Percentiles rank a stretch among this genome's conserved stretches.
phyloP scores from a whole-genome alignment of 306 rosid genomes.

The Castanospermum australe region DNA sequence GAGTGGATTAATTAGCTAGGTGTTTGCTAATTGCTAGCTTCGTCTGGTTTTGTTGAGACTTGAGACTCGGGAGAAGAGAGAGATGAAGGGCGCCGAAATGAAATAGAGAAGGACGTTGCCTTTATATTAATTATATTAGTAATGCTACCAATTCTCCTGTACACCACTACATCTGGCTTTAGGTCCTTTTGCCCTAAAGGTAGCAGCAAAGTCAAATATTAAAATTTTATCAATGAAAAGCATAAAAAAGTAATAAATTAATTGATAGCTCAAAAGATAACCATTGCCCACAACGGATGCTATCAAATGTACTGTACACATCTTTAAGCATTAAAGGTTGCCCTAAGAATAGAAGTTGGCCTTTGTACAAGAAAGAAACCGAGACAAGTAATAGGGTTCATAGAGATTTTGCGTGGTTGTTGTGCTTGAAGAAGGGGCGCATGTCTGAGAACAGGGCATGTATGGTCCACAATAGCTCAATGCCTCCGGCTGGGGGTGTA shows the following conservation, averaged over 20 bases:
- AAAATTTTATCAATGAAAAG: constrained; percentile 18
- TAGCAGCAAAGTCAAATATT: constrained; percentile 25
- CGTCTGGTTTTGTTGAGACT: constrained; percentile 54
- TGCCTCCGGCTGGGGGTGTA: constrained; percentile 45
- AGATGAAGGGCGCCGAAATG: background rate
- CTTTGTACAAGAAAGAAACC: constrained; percentile 41
- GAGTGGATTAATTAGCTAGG: constrained; percentile 33
- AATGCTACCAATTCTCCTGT: background rate
- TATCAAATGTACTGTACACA: constrained; percentile 31
- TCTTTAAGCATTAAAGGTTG: constrained; percentile 42
- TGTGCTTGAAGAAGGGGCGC: constrained; percentile 31
- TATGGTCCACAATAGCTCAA: constrained; percentile 51
- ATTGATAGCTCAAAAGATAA: background rate
- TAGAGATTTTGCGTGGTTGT: constrained; percentile 44
- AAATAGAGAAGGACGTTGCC: constrained; percentile 29
- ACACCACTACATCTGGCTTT: background rate
- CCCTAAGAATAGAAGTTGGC: constrained; percentile 40
- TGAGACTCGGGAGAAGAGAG: constrained; percentile 32
- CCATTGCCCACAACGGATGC: constrained; percentile 29
- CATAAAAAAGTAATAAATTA: background rate
- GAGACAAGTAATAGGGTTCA: constrained; percentile 43
- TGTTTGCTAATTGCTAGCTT: constrained; percentile 33
- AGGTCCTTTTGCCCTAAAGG: constrained; percentile 27
- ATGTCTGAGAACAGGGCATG: constrained; percentile 31
- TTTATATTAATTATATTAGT: constrained; percentile 17